Base-by-base conservation (phyloP, 768 basidiomycete species). In the Lactarius evosmus region DNA sequence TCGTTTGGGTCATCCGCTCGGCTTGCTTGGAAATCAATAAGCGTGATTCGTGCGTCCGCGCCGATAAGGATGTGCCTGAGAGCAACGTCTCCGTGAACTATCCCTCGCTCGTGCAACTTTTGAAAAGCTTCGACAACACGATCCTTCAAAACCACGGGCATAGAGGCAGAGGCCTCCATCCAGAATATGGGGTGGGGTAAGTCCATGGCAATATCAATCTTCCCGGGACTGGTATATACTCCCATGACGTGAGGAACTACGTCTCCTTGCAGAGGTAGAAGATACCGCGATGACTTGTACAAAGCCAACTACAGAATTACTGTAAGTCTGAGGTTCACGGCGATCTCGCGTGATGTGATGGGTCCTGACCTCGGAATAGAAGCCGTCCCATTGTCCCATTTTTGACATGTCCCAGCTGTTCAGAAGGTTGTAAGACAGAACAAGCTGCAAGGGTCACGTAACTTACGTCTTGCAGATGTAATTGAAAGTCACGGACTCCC, bases 161-260 rank as follows among this genome's bases (percentile, higher is more conserved):
- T 87, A 49, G 76, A 78, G 3, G 79, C 71, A 5, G 79, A 82
- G 16, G 87, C 83, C 66, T 86, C 81, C 64, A 85, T 78, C 85
- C 86, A 87, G 71, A 86, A 84, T 7, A 78, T 77, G 17, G 73
- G 75, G 67, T 87, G 83, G 0, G 86, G 86, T 17, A 80, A 74
- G 67, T 82, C 83, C 78, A 84, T 81, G 14, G 79, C 76, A 7
- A 82, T 69, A 67, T 77, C 77, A 52, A 82, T 73, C 11, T 73
- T 69, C 56, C 74, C 75, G 30, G 77, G 69, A 65, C 74, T 71
- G 25, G 76, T 64, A 70, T 79, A 79, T 25, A 82, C 76, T 44
- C 80, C 80, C 55, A 87, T 83, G 61, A 88, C 71, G 41, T 74
- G 70, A 0, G 86, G 84, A 4, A 86, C 78, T 2, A 82, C 75